A percentile compares a stretch with the other conserved stretches of the same genome.
Conservation (phyloP, 2,329 filamentous ascomycete species). For the Aspergillus caelatus region DNA sequence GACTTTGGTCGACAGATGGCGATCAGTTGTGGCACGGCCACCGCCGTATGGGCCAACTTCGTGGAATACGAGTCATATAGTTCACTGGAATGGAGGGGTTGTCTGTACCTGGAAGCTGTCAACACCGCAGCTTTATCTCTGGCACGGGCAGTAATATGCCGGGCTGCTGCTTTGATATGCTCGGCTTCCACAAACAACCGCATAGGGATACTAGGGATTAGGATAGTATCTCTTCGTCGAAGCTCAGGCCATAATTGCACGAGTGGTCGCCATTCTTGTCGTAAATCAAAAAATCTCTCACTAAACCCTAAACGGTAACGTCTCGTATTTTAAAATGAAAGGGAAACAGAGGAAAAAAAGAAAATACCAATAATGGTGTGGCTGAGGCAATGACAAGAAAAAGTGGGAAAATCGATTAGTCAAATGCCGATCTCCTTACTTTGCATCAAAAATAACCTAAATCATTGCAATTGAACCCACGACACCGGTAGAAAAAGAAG, state of each 20-base stretch:
- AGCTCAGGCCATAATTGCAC: neutral
- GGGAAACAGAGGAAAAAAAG: neutral
- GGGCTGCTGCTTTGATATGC: neutral
- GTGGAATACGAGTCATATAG: neutral
- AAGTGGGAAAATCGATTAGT: constrained; percentile 7
- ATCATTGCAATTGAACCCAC: neutral
- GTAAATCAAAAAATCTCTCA: neutral
- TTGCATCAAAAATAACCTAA: constrained; percentile 3
- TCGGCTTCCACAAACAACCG: neutral
- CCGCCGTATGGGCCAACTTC: neutral
- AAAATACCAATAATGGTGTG: constrained; percentile 10
- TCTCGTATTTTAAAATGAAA: neutral
- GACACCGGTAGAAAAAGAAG: neutral
- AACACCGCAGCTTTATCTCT: neutral
- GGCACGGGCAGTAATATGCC: neutral
- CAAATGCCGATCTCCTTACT: constrained; percentile 10
- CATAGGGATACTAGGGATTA: neutral
- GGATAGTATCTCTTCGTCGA: neutral
- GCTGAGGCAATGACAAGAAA: constrained; percentile 6
- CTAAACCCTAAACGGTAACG: neutral
- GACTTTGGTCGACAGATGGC: neutral
- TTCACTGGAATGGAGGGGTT: neutral
- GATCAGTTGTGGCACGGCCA: constrained; percentile 3
- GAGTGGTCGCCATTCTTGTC: neutral
- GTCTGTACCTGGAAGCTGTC: neutral